Base-by-base conservation (phyloP, 352 stramenopile genomes). In the Phytophthora sansomeana region DNA sequence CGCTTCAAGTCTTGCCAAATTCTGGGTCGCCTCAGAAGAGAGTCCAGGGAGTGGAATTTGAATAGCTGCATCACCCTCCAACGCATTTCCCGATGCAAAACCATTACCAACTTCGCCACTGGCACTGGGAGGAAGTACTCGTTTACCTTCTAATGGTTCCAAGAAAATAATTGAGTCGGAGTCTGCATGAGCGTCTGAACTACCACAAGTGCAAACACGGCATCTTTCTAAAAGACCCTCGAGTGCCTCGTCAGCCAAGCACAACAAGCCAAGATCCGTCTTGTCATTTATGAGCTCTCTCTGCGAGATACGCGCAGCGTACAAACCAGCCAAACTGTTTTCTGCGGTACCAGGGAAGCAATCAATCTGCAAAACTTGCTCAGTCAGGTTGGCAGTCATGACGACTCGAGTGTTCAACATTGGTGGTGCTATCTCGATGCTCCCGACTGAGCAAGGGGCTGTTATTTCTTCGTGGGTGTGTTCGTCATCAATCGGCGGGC, bases 131-230 rank as follows among this genome's bases (percentile, higher is more conserved):
- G 17, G 0, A 29, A 5, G 5, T 8, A 32, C 28, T 21, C 9
- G 13, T 30, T 51, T n/a, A n/a, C n/a, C 13, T 21, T 57, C 28
- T 47, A 48, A 58, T 55, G n/a, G 48, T 3, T 38, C 32, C 42
- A 74, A 30, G 49, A 63, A 66, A 35, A 67, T 41, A 11, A 48
- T n/a, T 11, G 28, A 38, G 32, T 48, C 21, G 47, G 9, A 29
- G 28, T 39, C n/a, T 54, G 13, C 17, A 29, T 64, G 67, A 16
- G 13, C 35, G 14, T 44, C 32, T 11, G 49, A 11, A 9, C 30
- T 47, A 24, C 62, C 55, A 53, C 62, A 65, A 5, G 29, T 44
- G 47, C 74, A 79, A 17, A 81, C 52, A 33, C 63, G 60, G 44
- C 66, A 81, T 30, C 53, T 62, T 29, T 48, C 19, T 17, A 79